Conservation (phyloP, 164 flowering plant genomes). For the Vitis rotundifolia region DNA sequence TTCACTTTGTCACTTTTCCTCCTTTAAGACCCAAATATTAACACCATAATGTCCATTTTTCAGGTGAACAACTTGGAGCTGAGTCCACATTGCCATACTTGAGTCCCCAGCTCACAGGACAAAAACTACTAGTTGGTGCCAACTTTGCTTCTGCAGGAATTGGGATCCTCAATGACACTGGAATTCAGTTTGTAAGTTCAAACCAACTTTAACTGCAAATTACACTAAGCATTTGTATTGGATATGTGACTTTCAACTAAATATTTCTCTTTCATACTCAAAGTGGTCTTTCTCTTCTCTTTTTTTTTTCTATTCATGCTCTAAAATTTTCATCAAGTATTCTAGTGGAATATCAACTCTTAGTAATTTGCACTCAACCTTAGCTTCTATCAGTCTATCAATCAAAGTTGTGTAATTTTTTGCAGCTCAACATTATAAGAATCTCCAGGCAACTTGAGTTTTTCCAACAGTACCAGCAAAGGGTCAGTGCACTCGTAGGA, state of each 20-base stretch:
- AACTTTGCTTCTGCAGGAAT: constrained; percentile 93
- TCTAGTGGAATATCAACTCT: too few relatives aligned
- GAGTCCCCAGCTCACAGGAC: constrained; percentile 58
- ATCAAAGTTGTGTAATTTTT: background rate
- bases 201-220: background rate
- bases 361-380: too few relatives aligned
- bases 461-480: constrained; percentile 55
- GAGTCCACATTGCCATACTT: constrained; percentile 63
- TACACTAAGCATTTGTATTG: background rate
- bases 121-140: constrained; percentile 68
- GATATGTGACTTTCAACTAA: background rate
- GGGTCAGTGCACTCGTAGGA: constrained; percentile 48
- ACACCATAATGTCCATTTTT: background rate
- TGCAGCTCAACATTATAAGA: constrained; percentile 62
- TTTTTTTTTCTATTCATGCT: too few relatives aligned
- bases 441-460: constrained; percentile 41
- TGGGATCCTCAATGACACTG: constrained; percentile 87
- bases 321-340: too few relatives aligned
- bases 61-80: constrained; percentile 59
- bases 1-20: background rate
- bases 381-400: background rate
- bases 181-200: constrained; percentile 75
- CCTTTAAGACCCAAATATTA: background rate
- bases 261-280: background rate
- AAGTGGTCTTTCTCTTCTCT: background rate